phyloP scores from a whole-genome alignment of 1,284 basidiomycete genomes.

The Sphaerobolus stellatus region DNA sequence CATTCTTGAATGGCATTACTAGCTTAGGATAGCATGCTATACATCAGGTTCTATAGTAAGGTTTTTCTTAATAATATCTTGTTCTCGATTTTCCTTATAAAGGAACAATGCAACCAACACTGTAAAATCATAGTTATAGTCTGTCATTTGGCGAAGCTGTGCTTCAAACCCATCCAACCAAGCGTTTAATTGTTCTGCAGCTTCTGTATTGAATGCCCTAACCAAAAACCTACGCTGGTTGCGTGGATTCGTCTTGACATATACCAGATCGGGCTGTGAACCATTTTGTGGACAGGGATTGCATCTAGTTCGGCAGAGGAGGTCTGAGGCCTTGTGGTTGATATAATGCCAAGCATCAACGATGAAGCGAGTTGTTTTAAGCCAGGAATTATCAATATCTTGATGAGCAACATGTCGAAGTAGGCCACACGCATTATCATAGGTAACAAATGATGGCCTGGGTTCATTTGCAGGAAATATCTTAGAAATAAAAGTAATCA shows the following conservation, averaged over 20 bases:
- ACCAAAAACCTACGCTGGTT: not conserved
- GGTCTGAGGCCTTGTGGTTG: slow-evolving; percentile 24
- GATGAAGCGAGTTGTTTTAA: slow-evolving; percentile 24
- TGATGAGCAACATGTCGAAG: slow-evolving; percentile 25
- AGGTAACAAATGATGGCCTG: slow-evolving; percentile 23
- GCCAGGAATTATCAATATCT: slow-evolving; percentile 18
- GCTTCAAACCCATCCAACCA: slow-evolving; percentile 15
- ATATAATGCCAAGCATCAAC: slow-evolving; percentile 33
- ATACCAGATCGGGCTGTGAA: slow-evolving; percentile 30
- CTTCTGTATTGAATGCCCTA: slow-evolving; percentile 5
- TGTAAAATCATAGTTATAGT: slow-evolving; percentile 13
- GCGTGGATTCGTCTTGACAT: too few species aligned
- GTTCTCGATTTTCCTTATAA: not conserved
- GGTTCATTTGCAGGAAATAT: not conserved
- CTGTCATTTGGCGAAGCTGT: slow-evolving; percentile 5
- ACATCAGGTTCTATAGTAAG: too few species aligned
- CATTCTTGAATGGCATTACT: too few species aligned
- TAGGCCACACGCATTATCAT: slow-evolving; percentile 28
- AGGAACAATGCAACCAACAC: slow-evolving; percentile 6
- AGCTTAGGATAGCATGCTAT: too few species aligned
- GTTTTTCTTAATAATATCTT: not conserved
- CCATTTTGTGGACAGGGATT: slow-evolving; percentile 38
- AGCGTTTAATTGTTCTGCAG: slow-evolving; percentile 10
- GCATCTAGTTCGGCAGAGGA: slow-evolving; percentile 28
- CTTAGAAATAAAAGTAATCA: too few species aligned